Evolutionary conservation across 176 grass and related monocot species (phyloP).

Genomic region (Pharus latifolius): DNA sequence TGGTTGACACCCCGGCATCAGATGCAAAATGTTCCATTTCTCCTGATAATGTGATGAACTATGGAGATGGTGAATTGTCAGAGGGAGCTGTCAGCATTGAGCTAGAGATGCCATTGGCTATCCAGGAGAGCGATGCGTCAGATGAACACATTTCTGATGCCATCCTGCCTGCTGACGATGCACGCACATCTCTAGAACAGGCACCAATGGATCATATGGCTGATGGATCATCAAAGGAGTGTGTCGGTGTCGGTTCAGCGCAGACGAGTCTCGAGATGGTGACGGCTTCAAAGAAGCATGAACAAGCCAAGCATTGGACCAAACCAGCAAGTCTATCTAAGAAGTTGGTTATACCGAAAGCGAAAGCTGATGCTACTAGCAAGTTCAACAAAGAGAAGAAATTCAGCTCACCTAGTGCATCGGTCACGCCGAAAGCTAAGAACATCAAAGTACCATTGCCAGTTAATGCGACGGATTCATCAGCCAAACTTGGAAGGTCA

Average conservation of each 20-base stretch:
- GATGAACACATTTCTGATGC: constrained; percentile 11
- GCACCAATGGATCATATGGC: background rate
- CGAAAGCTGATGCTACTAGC: background rate
- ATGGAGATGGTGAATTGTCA: constrained; percentile 14
- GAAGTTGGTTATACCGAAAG: background rate
- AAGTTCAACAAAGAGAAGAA: constrained; percentile 14
- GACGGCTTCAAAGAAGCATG: background rate
- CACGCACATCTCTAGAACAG: background rate
- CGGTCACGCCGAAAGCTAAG: constrained; percentile 16
- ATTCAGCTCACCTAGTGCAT: background rate
- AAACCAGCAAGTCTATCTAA: background rate
- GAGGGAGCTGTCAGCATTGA: constrained; percentile 54
- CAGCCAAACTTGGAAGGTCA: background rate
- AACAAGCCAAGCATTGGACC: background rate
- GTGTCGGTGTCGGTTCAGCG: background rate
- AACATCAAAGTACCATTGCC: constrained; percentile 9
- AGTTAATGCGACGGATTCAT: background rate
- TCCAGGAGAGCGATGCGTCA: constrained; percentile 22
- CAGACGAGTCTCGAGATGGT: background rate
- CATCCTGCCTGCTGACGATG: background rate
- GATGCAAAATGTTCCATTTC: background rate
- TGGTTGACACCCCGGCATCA: background rate
- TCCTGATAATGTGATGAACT: background rate
- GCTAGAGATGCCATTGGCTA: constrained; percentile 28
- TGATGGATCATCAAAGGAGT: background rate